Base-by-base conservation (phyloP, 2,329 filamentous ascomycete genomes). In the Penicillium janthinellum region DNA sequence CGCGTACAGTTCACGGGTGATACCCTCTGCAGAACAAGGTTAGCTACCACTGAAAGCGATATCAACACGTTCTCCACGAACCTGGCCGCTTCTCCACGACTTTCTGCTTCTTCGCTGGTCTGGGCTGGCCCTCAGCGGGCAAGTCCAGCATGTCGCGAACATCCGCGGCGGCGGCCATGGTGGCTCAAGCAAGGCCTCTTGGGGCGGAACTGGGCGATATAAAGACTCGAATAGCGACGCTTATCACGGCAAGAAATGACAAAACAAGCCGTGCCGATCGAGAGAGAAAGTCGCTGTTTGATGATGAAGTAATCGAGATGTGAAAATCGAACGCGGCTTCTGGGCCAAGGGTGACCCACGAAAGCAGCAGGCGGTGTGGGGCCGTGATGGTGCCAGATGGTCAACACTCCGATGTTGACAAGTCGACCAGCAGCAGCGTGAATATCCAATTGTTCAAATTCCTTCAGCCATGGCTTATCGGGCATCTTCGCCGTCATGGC, bases 91-190 rank as follows among this genome's bases (percentile, higher is more conserved):
- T 84, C 49, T 83, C 85, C 15, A 83, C 80, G 6, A 85, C 80
- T 74, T 90, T 92, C 69, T 89, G 87, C 74, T 94, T 93, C 80
- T 95, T 96, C 45, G 85, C 78, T 42, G 88, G 86, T 63, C 88
- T 75, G 60, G 79, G 78, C 60, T 79, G 75, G 67, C 87, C 88
- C 67, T 87, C 81, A 52, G 79, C 80, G 67, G 89, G 88, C 73
- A 96, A 82, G 76, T 93, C 91, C 72, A 96, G 87, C 73, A 96
- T 91, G 75, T 96, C 92, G 79, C 90, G 91, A 68, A 96, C 86
- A 82, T 96, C 92, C 75, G 88, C 85, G 64, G 89, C 89, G 62
- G 88, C 89, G 60, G 88, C 83, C 88, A 91, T 91, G 70, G 65
- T 64, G 58, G 67, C 59, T 60, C 64, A 56, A 54, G 42, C 17